phyloP scores from a whole-genome alignment of 1,139 yeast species.

The Diutina ranongensis region DNA sequence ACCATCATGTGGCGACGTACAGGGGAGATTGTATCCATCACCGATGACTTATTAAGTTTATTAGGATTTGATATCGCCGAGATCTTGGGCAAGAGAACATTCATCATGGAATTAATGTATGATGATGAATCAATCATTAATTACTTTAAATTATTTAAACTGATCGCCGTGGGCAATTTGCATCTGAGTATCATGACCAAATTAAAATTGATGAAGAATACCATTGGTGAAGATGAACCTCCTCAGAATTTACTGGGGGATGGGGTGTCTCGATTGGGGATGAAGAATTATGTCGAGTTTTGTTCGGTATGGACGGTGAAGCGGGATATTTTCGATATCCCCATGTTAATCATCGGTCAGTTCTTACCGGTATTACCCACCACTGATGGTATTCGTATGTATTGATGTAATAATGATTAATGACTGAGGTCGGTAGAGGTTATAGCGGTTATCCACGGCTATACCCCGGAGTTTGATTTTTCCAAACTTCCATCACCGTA shows the following conservation, averaged over 20 bases:
- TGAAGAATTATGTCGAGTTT: slow-evolving; percentile 30
- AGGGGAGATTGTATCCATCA: slow-evolving; percentile 63
- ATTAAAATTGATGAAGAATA: slow-evolving; percentile 29
- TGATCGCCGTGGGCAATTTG: slow-evolving; percentile 39
- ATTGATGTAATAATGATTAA: background rate
- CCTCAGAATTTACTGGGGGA: background rate
- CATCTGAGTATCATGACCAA: slow-evolving; percentile 41
- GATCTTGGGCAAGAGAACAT: slow-evolving; percentile 40
- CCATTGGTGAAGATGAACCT: slow-evolving; percentile 3
- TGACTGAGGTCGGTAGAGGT: no score
- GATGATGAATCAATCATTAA: slow-evolving; percentile 36
- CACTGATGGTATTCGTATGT: slow-evolving; percentile 10
- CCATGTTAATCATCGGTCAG: slow-evolving; percentile 42
- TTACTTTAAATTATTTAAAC: slow-evolving; percentile 33
- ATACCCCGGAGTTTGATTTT: no score
- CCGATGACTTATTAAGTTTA: slow-evolving; percentile 53
- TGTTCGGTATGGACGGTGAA: slow-evolving; percentile 59
- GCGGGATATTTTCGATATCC: slow-evolving; percentile 82
- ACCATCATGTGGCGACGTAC: slow-evolving; percentile 72
- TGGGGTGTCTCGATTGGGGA: slow-evolving; percentile 12
- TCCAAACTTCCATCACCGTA: no score
- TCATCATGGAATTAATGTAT: slow-evolving; percentile 37
- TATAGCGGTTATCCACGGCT: no score
- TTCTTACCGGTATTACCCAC: slow-evolving; percentile 35
- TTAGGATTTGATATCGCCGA: slow-evolving; percentile 44